These are phyloP conservation scores for Pyrus betulifolia DNA, from an alignment of 306 rosid genomes.

Conservation along the genomic window DNA sequence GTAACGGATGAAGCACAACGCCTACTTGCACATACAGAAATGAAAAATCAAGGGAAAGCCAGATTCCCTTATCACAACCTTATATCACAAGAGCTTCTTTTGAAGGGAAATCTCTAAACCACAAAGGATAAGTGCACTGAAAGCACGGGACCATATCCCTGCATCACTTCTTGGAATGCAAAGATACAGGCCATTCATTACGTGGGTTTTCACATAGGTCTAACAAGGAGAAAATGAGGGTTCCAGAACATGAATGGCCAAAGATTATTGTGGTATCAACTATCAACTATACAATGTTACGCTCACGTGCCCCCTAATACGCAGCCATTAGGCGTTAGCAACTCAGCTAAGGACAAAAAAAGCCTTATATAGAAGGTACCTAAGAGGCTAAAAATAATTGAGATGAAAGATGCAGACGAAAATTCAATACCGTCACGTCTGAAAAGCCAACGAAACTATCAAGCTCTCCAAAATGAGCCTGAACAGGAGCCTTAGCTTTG, in stretches of 20 bases:
- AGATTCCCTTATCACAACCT: too few relatives aligned
- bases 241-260: background rate
- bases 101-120: background rate
- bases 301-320: background rate
- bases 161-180: background rate
- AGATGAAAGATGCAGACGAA: background rate
- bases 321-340: background rate
- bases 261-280: background rate
- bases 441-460: conserved; percentile 85
- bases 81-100: background rate
- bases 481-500: conserved; percentile 79
- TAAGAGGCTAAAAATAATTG: background rate
- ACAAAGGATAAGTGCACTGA: background rate
- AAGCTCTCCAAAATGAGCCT: conserved; percentile 95
- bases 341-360: background rate
- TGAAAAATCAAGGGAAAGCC: background rate
- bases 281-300: background rate
- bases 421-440: conserved; percentile 65
- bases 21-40: background rate
- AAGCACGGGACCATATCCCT: background rate
- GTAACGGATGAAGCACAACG: background rate
- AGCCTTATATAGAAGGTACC: background rate
- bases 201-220: background rate
- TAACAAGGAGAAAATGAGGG: background rate
- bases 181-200: background rate